A percentile compares a stretch with the other conserved stretches of the same genome.
Evolutionary conservation across 192 early-diverging fungal species (phyloP).

Genomic region (Backusella luteola): DNA sequence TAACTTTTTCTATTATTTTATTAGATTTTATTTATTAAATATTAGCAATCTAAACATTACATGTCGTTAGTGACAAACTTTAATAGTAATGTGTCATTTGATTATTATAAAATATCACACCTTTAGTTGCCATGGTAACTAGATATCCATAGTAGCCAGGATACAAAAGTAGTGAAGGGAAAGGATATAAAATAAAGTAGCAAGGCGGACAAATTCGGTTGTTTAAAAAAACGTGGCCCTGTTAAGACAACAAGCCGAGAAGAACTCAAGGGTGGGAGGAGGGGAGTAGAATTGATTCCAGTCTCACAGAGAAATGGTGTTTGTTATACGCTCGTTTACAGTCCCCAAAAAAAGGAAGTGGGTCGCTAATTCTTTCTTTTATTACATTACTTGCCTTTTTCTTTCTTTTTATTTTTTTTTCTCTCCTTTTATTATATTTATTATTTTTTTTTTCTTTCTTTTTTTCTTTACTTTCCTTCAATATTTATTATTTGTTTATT

Average conservation of each 20-base stretch:
- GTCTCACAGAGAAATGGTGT: neutral
- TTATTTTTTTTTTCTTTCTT: neutral
- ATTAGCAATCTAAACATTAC: neutral
- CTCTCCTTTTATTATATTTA: neutral
- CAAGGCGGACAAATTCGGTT: slow-evolving; percentile 2
- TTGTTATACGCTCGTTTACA: neutral
- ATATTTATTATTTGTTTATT: neutral
- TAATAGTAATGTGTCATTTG: neutral
- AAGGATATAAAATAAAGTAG: neutral
- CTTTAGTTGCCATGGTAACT: neutral
- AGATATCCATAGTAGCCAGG: neutral
- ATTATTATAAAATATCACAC: neutral
- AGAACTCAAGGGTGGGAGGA: neutral
- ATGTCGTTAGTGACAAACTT: neutral
- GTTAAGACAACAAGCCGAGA: slow-evolving; percentile 1
- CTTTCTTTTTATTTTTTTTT: neutral
- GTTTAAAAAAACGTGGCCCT: slow-evolving; percentile 3
- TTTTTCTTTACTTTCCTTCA: neutral
- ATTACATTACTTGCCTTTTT: neutral
- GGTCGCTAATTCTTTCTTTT: neutral
- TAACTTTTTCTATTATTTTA: slow-evolving; percentile 5
- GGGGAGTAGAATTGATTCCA: neutral
- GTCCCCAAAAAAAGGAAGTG: slow-evolving; percentile 6
- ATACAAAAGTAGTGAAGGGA: neutral
- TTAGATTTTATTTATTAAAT: neutral